These are phyloP conservation scores for Eucalyptus sp. DNA, from an alignment of 345 rosid genomes.

Conservation along the genomic window DNA sequence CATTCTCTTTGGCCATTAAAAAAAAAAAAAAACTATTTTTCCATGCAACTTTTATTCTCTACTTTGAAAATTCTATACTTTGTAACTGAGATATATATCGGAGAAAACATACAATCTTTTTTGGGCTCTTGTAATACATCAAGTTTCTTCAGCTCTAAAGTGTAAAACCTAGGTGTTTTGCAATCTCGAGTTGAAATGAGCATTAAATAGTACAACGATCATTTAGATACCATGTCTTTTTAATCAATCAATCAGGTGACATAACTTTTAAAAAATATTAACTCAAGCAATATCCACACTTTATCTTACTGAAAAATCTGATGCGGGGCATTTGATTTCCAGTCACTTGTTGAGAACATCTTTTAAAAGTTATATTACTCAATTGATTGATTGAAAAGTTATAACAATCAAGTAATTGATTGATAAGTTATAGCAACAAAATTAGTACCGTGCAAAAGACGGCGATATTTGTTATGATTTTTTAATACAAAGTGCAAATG, in stretches of 20 bases:
- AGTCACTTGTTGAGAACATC: background rate
- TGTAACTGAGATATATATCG: background rate
- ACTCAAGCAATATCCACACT: background rate
- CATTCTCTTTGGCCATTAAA: background rate
- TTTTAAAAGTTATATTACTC: too few relatives aligned
- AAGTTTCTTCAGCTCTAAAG: background rate
- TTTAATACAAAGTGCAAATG: background rate
- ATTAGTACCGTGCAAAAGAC: too few relatives aligned
- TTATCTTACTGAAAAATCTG: fast-evolving
- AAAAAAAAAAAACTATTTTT: background rate
- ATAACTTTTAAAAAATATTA: background rate
- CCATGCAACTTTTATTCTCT: background rate
- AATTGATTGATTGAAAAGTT: too few relatives aligned
- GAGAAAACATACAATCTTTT: background rate
- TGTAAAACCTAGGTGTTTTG: too few relatives aligned
- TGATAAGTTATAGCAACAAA: fast-evolving
- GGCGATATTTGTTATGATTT: too few relatives aligned
- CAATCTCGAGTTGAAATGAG: background rate
- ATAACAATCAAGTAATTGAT: fast-evolving
- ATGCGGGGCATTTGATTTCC: fast-evolving
- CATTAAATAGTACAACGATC: fast-evolving
- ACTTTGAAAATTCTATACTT: background rate
- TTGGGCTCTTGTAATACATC: background rate
- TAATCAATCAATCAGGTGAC: fast-evolving
- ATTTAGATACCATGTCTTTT: too few relatives aligned